Conservation (phyloP, 495 filamentous ascomycete genomes). For the Thermothielavioides terrestris region DNA sequence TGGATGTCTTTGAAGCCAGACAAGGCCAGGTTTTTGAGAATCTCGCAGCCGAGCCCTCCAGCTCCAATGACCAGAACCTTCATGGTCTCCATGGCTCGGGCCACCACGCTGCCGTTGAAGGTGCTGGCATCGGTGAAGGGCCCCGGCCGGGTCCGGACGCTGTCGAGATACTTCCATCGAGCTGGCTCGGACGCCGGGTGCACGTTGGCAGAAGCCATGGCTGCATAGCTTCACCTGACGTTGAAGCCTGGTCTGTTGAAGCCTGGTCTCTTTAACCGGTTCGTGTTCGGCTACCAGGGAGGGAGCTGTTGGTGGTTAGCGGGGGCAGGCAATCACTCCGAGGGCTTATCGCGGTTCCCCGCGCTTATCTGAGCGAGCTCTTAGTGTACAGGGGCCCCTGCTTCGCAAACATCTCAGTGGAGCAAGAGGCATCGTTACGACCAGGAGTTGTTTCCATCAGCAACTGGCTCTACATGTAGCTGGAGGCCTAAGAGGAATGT, state of each 20-base stretch:
- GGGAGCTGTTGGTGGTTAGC: not conserved
- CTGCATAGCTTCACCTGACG: not conserved
- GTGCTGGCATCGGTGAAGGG: constrained; percentile 70
- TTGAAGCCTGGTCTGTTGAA: not conserved
- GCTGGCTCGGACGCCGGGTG: constrained; percentile 18
- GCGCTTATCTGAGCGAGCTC: constrained; percentile 1
- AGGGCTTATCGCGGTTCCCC: constrained; percentile 3
- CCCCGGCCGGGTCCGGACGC: constrained; percentile 62
- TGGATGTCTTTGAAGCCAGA: constrained; percentile 96
- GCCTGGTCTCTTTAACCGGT: not conserved
- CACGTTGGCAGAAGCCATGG: constrained; percentile 24
- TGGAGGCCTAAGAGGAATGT: too few relatives aligned
- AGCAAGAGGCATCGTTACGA: too few relatives aligned
- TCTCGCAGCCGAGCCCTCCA: constrained; percentile 92
- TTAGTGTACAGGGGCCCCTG: too few relatives aligned
- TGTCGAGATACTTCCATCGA: constrained; percentile 64
- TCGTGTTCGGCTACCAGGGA: too few relatives aligned
- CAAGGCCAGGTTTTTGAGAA: constrained; percentile 90
- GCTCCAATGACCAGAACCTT: constrained; percentile 51
- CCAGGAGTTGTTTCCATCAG: too few relatives aligned
- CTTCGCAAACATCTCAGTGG: too few relatives aligned
- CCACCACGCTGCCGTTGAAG: constrained; percentile 54
- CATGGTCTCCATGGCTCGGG: constrained; percentile 46
- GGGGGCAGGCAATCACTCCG: not conserved
- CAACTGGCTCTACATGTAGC: too few relatives aligned